These are phyloP conservation scores for Umbelopsis sp. DNA, from an alignment of 192 early-diverging fungal genomes.

Conservation along the genomic window DNA sequence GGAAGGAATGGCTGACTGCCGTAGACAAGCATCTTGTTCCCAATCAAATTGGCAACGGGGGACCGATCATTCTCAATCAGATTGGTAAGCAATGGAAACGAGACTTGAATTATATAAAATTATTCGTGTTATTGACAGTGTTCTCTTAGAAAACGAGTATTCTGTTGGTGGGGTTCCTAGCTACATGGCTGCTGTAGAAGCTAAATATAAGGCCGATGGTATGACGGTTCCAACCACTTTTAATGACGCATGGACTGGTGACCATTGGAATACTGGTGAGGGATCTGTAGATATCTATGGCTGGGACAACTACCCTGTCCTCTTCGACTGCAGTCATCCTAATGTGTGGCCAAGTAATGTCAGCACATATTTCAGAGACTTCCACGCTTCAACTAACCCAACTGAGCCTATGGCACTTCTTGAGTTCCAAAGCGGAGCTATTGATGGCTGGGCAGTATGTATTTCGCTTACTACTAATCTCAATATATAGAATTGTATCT, in stretches of 20 bases:
- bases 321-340: slow-evolving; percentile 16
- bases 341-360: slow-evolving; percentile 1
- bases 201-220: slow-evolving; percentile 6
- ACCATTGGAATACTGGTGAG: neutral
- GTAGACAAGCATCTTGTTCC: slow-evolving; percentile 8
- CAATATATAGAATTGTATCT: neutral
- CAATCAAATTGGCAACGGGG: slow-evolving; percentile 4
- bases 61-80: slow-evolving; percentile 17
- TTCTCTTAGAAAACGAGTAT: slow-evolving; percentile 17
- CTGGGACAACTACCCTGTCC: slow-evolving; percentile 11
- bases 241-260: neutral
- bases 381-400: neutral
- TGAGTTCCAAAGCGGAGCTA: neutral
- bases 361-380: neutral
- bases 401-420: neutral
- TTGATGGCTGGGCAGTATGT: neutral
- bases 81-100: neutral
- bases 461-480: neutral
- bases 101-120: too few relatives aligned
- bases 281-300: slow-evolving; percentile 20
- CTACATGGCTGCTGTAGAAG: slow-evolving; percentile 14
- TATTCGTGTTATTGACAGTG: too few relatives aligned
- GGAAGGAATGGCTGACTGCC: slow-evolving; percentile 20
- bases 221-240: slow-evolving; percentile 13
- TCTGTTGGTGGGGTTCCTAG: neutral